Evolutionary conservation across 305 asterid genomes (phyloP), one percentile per base, ranked within the genome.

Genomic region (Fraxinus dipetala): DNA sequence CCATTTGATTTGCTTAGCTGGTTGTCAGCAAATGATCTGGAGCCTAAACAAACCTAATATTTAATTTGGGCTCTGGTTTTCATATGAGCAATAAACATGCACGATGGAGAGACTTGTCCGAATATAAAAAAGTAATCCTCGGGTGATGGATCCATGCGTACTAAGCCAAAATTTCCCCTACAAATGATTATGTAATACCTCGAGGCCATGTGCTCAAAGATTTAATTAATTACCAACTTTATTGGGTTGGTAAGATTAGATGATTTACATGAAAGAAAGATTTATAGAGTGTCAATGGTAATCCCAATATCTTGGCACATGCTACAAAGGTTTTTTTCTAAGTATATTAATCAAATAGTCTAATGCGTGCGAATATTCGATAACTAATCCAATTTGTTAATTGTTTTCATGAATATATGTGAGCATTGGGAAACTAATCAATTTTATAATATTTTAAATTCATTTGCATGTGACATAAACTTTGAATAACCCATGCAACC

Each of bases 261-360:
- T 81, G n/a, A 67, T 81, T 84, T 87, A 77, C 40, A 77, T 74
- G 81, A 81, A 81, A 35, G 36, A 67, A 67, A 28, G 20, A 3
- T 11, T 67, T 67, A 18, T 76, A 81, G 86, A 76, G 85, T 77
- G 75, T 72, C 20, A 38, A 76, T 34, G 73, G 82, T 77, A 87
- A 87, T 87, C 90, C 90, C 90, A 85, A 87, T 83, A 87, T 81
- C 43, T 74, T 73, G 43, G 84, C 90, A 87, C 88, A 81, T 87
- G 90, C 81, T 83, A 43, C 14, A 75, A 77, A 80, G 75, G 70
- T 78, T 78, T n/a, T 16, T 48, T 72, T 16, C 73, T 56, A 74
- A 81, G 18, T 84, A 76, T 83, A 82, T 79, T 82, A 75, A 20
- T 81, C 83, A 56, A 81, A 22, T 76, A 36, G 34, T 82, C 78